A percentile compares a stretch with the other conserved stretches of the same genome.
phyloP scores from a whole-genome alignment of 2,329 filamentous ascomycete genomes.

The Trichoderma koningii region DNA sequence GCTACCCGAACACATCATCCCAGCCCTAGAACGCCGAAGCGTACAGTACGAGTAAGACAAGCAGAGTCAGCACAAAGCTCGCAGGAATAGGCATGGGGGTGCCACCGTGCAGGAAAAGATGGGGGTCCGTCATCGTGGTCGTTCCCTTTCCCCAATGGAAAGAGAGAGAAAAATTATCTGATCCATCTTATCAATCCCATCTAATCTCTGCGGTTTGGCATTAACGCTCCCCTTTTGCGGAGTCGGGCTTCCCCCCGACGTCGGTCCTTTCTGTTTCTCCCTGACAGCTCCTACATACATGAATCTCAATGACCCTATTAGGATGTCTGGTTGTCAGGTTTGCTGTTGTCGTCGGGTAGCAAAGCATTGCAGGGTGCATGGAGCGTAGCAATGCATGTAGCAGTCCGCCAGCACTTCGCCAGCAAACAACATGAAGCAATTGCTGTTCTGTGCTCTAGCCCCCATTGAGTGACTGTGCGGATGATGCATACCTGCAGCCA shows the following conservation, averaged over 20 bases:
- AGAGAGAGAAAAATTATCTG: conserved; percentile 3
- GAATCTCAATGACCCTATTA: no score
- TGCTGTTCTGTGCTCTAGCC: background rate
- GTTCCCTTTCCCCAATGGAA: no score
- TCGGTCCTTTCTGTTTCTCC: background rate
- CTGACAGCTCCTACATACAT: background rate
- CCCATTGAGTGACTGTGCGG: background rate
- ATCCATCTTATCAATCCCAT: conserved; percentile 27
- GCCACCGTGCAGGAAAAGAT: background rate
- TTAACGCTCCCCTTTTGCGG: conserved; percentile 18
- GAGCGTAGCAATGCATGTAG: background rate
- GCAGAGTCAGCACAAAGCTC: no score
- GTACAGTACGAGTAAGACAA: no score
- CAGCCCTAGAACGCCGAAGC: no score
- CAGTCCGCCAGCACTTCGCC: background rate
- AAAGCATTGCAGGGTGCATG: background rate
- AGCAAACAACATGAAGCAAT: background rate
- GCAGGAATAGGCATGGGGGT: no score
- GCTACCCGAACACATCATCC: background rate
- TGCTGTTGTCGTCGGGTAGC: background rate
- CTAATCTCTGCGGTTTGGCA: conserved; percentile 4
- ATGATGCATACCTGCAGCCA: background rate
- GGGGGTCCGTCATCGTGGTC: background rate
- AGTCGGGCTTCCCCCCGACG: conserved; percentile 1
- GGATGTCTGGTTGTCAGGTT: background rate